Evolutionary conservation across 257 asterid genomes (phyloP).

Genomic region (Eucommia ulmoides): DNA sequence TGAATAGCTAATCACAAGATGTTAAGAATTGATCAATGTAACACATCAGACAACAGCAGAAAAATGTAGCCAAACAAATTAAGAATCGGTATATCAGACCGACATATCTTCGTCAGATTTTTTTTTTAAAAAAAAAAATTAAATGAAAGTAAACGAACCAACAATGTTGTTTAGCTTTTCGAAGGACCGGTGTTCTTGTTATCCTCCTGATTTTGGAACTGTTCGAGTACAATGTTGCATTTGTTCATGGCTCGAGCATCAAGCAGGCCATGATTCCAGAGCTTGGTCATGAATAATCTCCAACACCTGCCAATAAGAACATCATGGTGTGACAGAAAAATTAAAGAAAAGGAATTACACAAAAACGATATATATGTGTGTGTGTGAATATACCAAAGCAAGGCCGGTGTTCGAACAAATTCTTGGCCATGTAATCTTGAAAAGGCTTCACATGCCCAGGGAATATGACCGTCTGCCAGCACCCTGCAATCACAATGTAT

Average conservation of each 20-base stretch:
- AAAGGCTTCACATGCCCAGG: slow-evolving; percentile 99
- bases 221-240: slow-evolving; percentile 51
- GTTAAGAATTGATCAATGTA: too few species aligned
- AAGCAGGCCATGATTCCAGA: slow-evolving; percentile 93
- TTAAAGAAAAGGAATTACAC: background rate
- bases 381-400: slow-evolving; percentile 48
- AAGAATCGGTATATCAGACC: too few species aligned
- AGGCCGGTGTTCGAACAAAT: slow-evolving; percentile 48
- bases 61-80: too few species aligned
- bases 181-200: slow-evolving; percentile 22
- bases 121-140: too few species aligned
- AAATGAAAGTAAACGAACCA: too few species aligned
- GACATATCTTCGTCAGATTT: too few species aligned
- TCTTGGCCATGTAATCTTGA: slow-evolving; percentile 58
- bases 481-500: slow-evolving; percentile 46
- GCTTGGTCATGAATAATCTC: slow-evolving; percentile 81
- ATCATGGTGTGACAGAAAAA: background rate
- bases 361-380: background rate
- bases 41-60: too few species aligned
- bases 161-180: slow-evolving; percentile 12
- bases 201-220: slow-evolving; percentile 29
- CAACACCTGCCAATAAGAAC: slow-evolving; percentile 55
- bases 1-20: too few species aligned
- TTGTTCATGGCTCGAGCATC: slow-evolving; percentile 74
- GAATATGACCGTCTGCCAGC: slow-evolving; percentile 91